Base-by-base conservation (phyloP, 1,284 basidiomycete species). In the Apiotrichum montevideense region DNA sequence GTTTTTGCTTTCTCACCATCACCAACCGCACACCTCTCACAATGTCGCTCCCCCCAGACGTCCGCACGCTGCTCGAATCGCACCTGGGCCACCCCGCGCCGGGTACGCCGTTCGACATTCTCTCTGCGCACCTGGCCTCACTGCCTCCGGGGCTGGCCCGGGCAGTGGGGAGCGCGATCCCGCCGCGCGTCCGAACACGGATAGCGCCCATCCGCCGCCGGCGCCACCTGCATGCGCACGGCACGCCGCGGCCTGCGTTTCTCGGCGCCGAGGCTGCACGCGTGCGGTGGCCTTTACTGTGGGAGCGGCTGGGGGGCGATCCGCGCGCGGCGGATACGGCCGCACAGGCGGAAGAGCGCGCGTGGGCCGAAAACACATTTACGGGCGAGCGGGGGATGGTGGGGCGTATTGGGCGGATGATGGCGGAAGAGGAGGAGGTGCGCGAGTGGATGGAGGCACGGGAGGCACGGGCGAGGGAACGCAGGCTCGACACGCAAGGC, bases 231-330 rank as follows among this genome's bases (percentile, higher is more conserved):
- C n/a, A 50, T 13, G 40, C 29, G 11, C n/a, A 29, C 21, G 7
- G 6, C 37, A 7, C 39, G 13, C 52, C 32, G 39, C 51, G 43
- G 4, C 69, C 66, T 0, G 33, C n/a, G 1, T 37, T 56, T 1
- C 58, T 75, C 2, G 21, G 46, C 2, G 66, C 67, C 1, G 62
- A 62, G 11, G 57, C 62, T 47, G 72, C 70, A 1, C 58, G 74
- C 37, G 57, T 70, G 21, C 57, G 75, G 13, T 75, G 72, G 70
- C 74, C 74, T 8, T 51, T 75, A 6, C 61, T 75, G 1, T 77
- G 73, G 73, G 75, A 75, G 54, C 61, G 72, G 2, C 51, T 73
- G 40, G 75, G 75, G 14, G 75, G 75, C 21, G 60, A 62, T 39
- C 54, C 61, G 10, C 58, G 55, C 32, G 56, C 58, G 9, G 57